Percentiles rank a stretch among this genome's conserved stretches.
These are phyloP conservation scores for Ganoderma multipileum DNA, from an alignment of 1,284 basidiomycete genomes.

Conservation along the genomic window DNA sequence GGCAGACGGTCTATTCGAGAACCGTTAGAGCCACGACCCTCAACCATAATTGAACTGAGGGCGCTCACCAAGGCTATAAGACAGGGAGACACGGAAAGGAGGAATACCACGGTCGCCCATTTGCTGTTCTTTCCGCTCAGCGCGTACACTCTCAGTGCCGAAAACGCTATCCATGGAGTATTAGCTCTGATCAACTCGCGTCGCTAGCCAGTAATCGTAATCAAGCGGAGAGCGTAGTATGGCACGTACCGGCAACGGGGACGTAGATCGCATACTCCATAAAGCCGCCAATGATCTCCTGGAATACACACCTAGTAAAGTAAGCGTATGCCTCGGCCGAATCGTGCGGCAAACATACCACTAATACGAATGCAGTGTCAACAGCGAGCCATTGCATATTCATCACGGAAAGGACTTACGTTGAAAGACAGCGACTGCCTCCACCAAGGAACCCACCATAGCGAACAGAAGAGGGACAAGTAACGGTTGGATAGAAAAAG, in stretches of 20 bases:
- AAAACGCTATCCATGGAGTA: neutral
- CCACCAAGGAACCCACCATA: constrained; percentile 1
- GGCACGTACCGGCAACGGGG: neutral
- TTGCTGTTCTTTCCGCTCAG: neutral
- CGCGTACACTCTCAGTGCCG: neutral
- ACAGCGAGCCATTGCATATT: neutral
- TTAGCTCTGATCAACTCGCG: neutral
- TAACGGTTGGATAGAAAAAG: constrained; percentile 17
- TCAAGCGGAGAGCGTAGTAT: neutral
- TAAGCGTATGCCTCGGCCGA: neutral
- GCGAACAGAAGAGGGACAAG: neutral
- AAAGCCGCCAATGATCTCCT: neutral
- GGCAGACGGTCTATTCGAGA: neutral
- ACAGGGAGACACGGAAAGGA: neutral
- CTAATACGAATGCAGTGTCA: neutral
- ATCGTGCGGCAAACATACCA: neutral
- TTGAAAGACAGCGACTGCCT: neutral
- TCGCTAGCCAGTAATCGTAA: neutral
- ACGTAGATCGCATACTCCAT: neutral
- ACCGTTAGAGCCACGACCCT: neutral
- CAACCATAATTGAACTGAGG: neutral
- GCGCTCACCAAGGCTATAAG: neutral
- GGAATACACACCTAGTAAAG: neutral
- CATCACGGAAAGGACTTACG: neutral
- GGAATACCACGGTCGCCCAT: neutral